Evolutionary conservation across 202 grass and related monocot genomes (phyloP).

Genomic region (Setaria italica): DNA sequence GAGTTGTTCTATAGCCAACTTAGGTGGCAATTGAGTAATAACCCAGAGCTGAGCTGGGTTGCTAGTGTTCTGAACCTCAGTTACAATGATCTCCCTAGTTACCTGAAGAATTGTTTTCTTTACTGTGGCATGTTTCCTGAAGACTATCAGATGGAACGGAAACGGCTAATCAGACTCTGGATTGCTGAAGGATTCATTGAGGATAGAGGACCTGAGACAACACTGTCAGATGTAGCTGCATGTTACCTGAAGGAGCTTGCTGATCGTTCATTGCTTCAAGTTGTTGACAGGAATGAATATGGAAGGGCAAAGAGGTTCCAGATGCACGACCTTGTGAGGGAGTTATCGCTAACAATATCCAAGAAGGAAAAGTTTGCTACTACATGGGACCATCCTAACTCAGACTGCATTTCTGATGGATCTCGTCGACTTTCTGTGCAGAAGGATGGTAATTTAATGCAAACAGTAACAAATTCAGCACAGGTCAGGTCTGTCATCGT

Average conservation of each 20-base stretch:
- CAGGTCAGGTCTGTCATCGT: slow-evolving; percentile 37
- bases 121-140: slow-evolving; percentile 55
- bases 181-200: slow-evolving; percentile 59
- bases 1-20: slow-evolving; percentile 49
- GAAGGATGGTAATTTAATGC: slow-evolving; percentile 6
- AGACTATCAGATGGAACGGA: slow-evolving; percentile 51
- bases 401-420: neutral
- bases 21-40: slow-evolving; percentile 55
- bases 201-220: slow-evolving; percentile 32
- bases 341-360: slow-evolving; percentile 31
- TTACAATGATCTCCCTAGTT: slow-evolving; percentile 53
- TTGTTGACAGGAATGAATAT: slow-evolving; percentile 39
- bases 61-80: slow-evolving; percentile 54
- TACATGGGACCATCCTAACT: slow-evolving; percentile 20
- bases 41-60: slow-evolving; percentile 44
- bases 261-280: slow-evolving; percentile 53
- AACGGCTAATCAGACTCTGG: slow-evolving; percentile 57
- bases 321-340: slow-evolving; percentile 60
- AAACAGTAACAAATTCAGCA: neutral
- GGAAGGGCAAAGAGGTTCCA: slow-evolving; percentile 43
- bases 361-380: slow-evolving; percentile 53
- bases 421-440: slow-evolving; percentile 34
- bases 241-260: slow-evolving; percentile 47
- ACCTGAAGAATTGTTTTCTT: slow-evolving; percentile 60
- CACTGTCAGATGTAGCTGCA: slow-evolving; percentile 49